Base-by-base conservation (phyloP, 208 protist species). In the Crithidia fasciculata region DNA sequence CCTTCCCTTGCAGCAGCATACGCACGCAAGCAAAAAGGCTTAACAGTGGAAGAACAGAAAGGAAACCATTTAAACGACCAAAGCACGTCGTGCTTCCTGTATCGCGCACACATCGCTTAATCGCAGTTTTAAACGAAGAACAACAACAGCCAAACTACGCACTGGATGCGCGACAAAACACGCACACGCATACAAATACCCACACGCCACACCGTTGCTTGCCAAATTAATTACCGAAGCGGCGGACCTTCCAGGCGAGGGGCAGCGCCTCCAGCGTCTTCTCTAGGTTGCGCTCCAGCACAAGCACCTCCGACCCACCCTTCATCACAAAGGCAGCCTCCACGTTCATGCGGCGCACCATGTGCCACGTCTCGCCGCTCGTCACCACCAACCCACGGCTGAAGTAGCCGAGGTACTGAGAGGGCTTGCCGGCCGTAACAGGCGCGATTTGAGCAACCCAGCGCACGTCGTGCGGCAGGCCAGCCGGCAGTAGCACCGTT, bases 161-260 rank as follows among this genome's bases (percentile, higher is more conserved):
- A 28, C 1, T 28, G 28, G 28, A 2, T 28, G 47, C n/a, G 37
- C n/a, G 40, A 65, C 28, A 58, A 70, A 15, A 5, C 45, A 43
- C 56, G 16, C 41, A 70, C 40, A 70, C 39, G 56, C 53, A 68
- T 47, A 54, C 40, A 72, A 43, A 55, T 18, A 67, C 43, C 50
- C 45, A 78, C 60, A 75, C 56, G 67, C 56, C 52, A 62, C 57
- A 69, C 19, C 41, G 19, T 62, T 39, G 63, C 13, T 52, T 36
- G 36, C 2, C 15, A 36, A 0, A 47, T 39, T 86, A 97, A 69
- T 97, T 97, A 67, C 92, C 92, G 68, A 97, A 97, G 66, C 92
- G 92, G 45, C 92, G 88, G 39, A 97, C 88, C 81, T 93, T 95
- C 92, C 92, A 97, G 78, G 80, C 91, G 64, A 95, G 73, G n/a